Base-by-base conservation (phyloP, 2,329 filamentous ascomycete species). In the Lecanosticta acicola region DNA sequence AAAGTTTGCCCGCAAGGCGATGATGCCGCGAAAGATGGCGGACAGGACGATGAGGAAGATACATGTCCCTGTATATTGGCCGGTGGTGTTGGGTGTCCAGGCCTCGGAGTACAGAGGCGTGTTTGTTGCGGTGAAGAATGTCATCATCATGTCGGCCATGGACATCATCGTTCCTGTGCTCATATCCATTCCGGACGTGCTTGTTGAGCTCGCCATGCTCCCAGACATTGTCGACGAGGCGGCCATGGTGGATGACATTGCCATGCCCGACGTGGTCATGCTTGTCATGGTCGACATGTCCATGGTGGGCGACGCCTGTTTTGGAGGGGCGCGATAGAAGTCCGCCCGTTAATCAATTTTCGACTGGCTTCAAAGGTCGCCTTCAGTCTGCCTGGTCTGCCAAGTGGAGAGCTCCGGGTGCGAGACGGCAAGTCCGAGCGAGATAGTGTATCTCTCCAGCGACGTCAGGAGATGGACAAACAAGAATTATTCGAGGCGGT, bases 1-100 rank as follows among this genome's bases (percentile, higher is more conserved):
- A 21, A 62, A 52, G 46, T 58, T 58, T 32, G 45, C 37, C 19
- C 61, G 38, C 0, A 61, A 3, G 2, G 59, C 60, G 3, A 64
- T 38, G 14, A 64, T 72, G 16, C 72, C 71, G 41, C 89, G 85
- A 61, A 84, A 81, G 37, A 83, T 58, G 48, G 81, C 73, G 46
- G 83, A 80, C 39, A 96, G 80, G 35, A 83, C 56, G 62, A 94
- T 82, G 46, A 96, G 76, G 70, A 96, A 95, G 66, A 95, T 85
- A 72, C 90, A 93, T 19, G 88, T 93, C 41, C 81, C 90, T 1
- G 86, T 87, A 67, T 95, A 96, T 51, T 78, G 71, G 55, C 83
- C 86, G 3, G 74, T 70, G 37, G 69, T 81, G 24, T 62, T 68
- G 8, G 90, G 90, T 1, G 84, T 84, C 87, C 88, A 96, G 45